Percentiles rank a stretch among this genome's conserved stretches.
Conservation (phyloP, 2,329 filamentous ascomycete genomes). For the Fusarium goolgardi region DNA sequence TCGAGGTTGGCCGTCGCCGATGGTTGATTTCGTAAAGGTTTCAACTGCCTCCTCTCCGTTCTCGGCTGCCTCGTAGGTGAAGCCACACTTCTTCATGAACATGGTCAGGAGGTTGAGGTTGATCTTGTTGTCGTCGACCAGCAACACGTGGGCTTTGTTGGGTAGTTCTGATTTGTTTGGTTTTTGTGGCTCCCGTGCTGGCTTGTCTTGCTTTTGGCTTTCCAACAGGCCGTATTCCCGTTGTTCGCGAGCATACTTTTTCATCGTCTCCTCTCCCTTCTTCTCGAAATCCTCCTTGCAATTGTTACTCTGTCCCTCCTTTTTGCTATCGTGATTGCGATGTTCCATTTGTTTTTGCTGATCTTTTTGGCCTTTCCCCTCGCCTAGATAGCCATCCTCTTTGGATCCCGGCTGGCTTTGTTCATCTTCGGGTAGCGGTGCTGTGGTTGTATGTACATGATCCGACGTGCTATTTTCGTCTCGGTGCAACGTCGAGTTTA, state of each 20-base stretch:
- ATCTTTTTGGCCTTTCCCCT: neutral
- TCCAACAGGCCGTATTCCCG: neutral
- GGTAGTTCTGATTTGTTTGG: neutral
- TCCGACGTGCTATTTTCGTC: neutral
- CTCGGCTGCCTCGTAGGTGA: conserved; percentile 56
- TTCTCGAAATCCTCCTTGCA: neutral
- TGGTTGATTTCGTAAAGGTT: conserved; percentile 52
- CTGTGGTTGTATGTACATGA: neutral
- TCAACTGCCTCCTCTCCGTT: conserved; percentile 62
- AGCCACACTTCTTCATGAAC: conserved; percentile 57
- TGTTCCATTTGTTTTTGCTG: neutral
- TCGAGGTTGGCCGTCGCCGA: conserved; percentile 1
- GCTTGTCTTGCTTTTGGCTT: neutral
- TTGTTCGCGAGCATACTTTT: neutral
- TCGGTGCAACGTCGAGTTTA: neutral
- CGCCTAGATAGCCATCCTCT: neutral
- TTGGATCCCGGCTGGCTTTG: neutral
- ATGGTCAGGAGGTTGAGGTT: conserved; percentile 57
- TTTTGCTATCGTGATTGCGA: neutral
- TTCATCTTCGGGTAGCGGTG: neutral
- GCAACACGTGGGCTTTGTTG: conserved; percentile 46
- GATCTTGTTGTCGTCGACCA: conserved; percentile 58
- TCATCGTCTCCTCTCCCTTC: neutral
- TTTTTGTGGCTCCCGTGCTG: neutral
- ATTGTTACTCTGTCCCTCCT: rapidly evolving